phyloP scores from a whole-genome alignment of 352 stramenopile genomes.

The Phytophthora megakarya region DNA sequence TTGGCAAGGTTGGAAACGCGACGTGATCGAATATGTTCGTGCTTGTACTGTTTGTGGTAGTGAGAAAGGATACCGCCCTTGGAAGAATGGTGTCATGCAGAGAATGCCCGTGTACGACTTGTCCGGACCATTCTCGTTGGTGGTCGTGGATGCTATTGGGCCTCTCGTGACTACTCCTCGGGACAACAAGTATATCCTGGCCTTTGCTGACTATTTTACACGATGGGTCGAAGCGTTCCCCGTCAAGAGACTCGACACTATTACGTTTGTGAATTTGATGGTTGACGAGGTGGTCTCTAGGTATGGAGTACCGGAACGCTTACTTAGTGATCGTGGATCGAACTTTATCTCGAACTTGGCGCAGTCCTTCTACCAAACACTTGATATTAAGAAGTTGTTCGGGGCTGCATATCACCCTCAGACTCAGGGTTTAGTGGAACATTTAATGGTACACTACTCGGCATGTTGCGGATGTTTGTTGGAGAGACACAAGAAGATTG shows the following conservation, averaged over 20 bases:
- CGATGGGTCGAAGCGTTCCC: not conserved
- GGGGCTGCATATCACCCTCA: not conserved
- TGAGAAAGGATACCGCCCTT: not conserved
- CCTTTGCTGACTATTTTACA: not conserved
- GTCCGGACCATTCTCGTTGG: not conserved
- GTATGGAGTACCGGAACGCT: not conserved
- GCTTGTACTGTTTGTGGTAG: not conserved
- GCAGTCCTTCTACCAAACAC: not conserved
- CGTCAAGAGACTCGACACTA: too few relatives aligned
- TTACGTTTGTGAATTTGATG: not conserved
- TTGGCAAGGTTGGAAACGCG: not conserved
- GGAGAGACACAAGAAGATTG: not conserved
- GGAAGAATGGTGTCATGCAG: not conserved
- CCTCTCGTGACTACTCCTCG: not conserved
- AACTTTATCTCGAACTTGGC: constrained; percentile 7
- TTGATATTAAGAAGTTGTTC: not conserved
- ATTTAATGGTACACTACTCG: not conserved
- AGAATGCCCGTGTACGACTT: not conserved
- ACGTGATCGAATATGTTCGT: not conserved
- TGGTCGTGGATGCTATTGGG: not conserved
- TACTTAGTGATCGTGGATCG: constrained; percentile 1
- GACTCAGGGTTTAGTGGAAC: not conserved
- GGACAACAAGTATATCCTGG: not conserved
- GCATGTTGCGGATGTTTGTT: not conserved
- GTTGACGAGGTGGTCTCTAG: not conserved